Evolutionary conservation across 2,329 filamentous ascomycete species (phyloP).

Genomic region (Magnaporthiopsis incrustans): DNA sequence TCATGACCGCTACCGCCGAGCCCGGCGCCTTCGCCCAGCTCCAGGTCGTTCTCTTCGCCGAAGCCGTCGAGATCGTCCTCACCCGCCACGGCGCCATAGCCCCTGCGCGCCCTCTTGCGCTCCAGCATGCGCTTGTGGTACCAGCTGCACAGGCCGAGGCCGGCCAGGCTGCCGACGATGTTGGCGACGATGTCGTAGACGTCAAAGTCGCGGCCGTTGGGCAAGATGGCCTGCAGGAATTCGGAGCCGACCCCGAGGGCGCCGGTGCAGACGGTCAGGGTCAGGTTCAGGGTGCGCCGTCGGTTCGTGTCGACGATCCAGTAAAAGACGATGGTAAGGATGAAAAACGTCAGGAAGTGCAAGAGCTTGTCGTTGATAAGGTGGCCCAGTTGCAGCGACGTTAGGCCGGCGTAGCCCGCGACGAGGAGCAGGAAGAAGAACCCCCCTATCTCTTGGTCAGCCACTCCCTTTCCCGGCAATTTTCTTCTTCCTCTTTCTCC

Average conservation of each 20-base stretch:
- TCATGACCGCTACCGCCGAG: conserved; percentile 45
- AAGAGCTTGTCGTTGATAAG: conserved; percentile 83
- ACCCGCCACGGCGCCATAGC: conserved; percentile 62
- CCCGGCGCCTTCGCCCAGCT: conserved; percentile 57
- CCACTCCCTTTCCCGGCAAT: background rate
- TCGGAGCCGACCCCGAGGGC: conserved; percentile 65
- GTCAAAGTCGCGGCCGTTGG: conserved; percentile 65
- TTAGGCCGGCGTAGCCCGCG: conserved; percentile 73
- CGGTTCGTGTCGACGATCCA: conserved; percentile 92
- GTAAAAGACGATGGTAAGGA: conserved; percentile 84
- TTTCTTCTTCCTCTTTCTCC: background rate
- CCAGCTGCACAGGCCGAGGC: conserved; percentile 70
- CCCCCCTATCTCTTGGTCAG: conserved; percentile 39
- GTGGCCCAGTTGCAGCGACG: conserved; percentile 46
- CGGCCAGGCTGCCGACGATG: conserved; percentile 65
- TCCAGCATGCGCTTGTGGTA: conserved; percentile 97
- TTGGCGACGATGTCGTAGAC: conserved; percentile 84
- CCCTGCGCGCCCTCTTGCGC: conserved; percentile 65
- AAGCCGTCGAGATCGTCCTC: conserved; percentile 31
- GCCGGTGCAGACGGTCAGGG: conserved; percentile 70
- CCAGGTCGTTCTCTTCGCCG: conserved; percentile 56
- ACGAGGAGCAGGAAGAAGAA: conserved; percentile 65
- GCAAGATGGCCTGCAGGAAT: conserved; percentile 66
- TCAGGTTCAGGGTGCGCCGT: conserved; percentile 76
- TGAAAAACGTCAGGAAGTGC: conserved; percentile 82